These are phyloP conservation scores for Tricholomella constricta DNA, from an alignment of 768 basidiomycete genomes.

Conservation along the genomic window DNA sequence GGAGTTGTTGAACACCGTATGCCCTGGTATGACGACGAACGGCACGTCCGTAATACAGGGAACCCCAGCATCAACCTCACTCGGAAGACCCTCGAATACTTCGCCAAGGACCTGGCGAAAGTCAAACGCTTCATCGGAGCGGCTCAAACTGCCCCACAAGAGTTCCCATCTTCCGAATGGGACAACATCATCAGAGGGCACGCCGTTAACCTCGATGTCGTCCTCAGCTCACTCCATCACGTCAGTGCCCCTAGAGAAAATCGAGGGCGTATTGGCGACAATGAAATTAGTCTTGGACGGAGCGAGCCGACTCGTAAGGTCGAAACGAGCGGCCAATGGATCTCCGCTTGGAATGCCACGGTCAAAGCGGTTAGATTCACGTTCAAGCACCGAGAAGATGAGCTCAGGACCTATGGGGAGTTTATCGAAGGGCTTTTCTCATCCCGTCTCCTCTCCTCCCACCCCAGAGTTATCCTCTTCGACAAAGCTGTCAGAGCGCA, in stretches of 20 bases:
- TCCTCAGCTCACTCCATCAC: constrained; percentile 6
- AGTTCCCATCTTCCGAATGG: not conserved
- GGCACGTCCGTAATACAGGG: too few relatives aligned
- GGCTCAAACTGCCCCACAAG: too few relatives aligned
- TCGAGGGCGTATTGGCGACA: too few relatives aligned
- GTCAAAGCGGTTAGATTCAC: not conserved
- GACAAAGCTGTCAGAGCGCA: constrained; percentile 15
- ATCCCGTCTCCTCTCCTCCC: constrained; percentile 1
- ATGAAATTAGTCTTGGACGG: constrained; percentile 12
- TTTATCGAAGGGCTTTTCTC: constrained; percentile 14
- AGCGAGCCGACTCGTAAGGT: too few relatives aligned
- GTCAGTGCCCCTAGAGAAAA: constrained; percentile 14
- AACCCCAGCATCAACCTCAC: too few relatives aligned
- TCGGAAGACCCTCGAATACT: too few relatives aligned
- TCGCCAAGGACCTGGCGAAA: too few relatives aligned
- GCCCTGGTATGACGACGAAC: too few relatives aligned
- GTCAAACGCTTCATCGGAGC: too few relatives aligned
- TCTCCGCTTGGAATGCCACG: not conserved
- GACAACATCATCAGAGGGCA: not conserved
- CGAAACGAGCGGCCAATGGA: not conserved
- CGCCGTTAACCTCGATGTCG: not conserved
- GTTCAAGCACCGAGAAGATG: not conserved
- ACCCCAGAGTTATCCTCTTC: constrained; percentile 14
- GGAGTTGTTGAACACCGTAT: too few relatives aligned
- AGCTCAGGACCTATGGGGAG: constrained; percentile 10